Percentiles rank a stretch among this genome's conserved stretches.
These are phyloP conservation scores for Aspergillus sclerotiicarbonarius DNA, from an alignment of 495 filamentous ascomycete genomes.

Conservation along the genomic window DNA sequence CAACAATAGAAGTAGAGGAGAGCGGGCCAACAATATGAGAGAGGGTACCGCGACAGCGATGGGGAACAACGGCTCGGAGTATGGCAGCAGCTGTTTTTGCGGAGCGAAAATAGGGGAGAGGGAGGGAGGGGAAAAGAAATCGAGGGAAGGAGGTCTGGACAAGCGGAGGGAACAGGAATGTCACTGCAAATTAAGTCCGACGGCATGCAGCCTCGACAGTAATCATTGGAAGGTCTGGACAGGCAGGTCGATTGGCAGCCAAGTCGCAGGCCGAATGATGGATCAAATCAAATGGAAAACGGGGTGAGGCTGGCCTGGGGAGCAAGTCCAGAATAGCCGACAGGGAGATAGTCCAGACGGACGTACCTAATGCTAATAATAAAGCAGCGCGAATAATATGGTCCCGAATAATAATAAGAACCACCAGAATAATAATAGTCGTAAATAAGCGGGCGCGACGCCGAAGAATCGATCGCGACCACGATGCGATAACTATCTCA, in stretches of 20 bases:
- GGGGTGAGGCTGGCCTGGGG: slow-evolving; percentile 17
- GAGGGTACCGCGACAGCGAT: no score
- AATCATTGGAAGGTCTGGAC: slow-evolving; percentile 15
- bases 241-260: slow-evolving; percentile 10
- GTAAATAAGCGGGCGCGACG: no score
- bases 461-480: slow-evolving; percentile 5
- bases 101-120: background rate
- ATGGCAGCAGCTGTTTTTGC: background rate
- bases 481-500: background rate
- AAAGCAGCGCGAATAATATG: background rate
- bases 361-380: slow-evolving; percentile 12
- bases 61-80: no score
- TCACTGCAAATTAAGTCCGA: slow-evolving; percentile 24
- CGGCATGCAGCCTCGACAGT: slow-evolving; percentile 15
- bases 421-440: no score
- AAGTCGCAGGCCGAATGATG: slow-evolving; percentile 20
- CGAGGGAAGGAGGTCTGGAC: slow-evolving; percentile 15
- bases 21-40: background rate
- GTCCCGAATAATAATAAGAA: no score
- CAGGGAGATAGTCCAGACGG: background rate
- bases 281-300: slow-evolving; percentile 14
- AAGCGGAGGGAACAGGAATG: slow-evolving; percentile 19
- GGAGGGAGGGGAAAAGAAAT: slow-evolving; percentile 16
- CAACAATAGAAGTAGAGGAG: background rate
- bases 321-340: background rate